phyloP scores from a whole-genome alignment of 148 eudicot genomes.

The Rheum nobile region DNA sequence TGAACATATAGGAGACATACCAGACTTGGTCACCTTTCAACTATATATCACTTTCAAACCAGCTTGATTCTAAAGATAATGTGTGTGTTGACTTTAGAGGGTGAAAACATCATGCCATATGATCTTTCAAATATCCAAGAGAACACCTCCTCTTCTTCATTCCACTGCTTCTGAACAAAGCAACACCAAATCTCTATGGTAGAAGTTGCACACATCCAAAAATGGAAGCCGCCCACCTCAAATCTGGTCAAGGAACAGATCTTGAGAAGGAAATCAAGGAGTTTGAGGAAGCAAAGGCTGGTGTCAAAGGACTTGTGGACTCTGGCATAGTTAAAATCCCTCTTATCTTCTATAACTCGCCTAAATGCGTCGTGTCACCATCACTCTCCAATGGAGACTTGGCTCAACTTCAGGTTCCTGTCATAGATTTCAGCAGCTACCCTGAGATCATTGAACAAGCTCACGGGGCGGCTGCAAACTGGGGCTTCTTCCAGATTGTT shows the following conservation, averaged over 20 bases:
- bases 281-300: slow-evolving; percentile 47
- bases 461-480: slow-evolving; percentile 20
- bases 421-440: slow-evolving; percentile 31
- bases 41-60: not conserved
- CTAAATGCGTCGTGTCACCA: slow-evolving; percentile 13
- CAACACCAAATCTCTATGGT: not conserved
- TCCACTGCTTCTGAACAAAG: not conserved
- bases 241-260: slow-evolving; percentile 9
- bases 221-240: not conserved
- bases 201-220: not conserved
- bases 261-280: slow-evolving; percentile 35
- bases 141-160: not conserved
- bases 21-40: not conserved
- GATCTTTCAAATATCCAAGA: not conserved
- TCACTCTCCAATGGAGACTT: not conserved
- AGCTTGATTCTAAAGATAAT: not conserved
- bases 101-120: not conserved
- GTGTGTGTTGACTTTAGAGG: not conserved
- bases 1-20: not conserved
- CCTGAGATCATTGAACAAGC: slow-evolving; percentile 17
- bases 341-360: slow-evolving; percentile 37
- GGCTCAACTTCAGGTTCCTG: slow-evolving; percentile 24
- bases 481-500: slow-evolving; percentile 35
- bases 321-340: slow-evolving; percentile 38
- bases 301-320: slow-evolving; percentile 60